phyloP scores from a whole-genome alignment of 2,329 filamentous ascomycete species.

The Neonectria faginata region DNA sequence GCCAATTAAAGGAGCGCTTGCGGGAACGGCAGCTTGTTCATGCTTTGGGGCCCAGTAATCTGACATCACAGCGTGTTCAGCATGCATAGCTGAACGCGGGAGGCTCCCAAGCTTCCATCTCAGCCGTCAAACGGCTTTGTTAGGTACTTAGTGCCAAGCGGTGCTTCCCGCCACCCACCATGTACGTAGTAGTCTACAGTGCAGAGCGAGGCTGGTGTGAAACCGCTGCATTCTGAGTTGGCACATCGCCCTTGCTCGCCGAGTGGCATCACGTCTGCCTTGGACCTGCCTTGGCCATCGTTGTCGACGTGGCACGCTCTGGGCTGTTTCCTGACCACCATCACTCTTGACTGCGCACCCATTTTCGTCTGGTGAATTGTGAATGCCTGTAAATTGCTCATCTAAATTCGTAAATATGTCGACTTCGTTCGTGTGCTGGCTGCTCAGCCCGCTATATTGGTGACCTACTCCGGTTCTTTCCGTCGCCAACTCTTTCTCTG shows the following conservation, averaged over 20 bases:
- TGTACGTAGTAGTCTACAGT: too few species aligned
- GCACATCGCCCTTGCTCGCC: constrained; percentile 12
- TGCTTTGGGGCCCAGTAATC: constrained; percentile 17
- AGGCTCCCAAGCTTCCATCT: neutral
- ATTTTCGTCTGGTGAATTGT: neutral
- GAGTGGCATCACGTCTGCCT: constrained; percentile 6
- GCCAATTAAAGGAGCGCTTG: constrained; percentile 22
- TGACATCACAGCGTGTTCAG: constrained; percentile 14
- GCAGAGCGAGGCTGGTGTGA: constrained; percentile 8
- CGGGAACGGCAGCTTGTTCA: constrained; percentile 16
- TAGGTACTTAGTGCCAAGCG: neutral
- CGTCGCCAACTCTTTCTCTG: neutral
- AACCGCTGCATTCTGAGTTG: constrained; percentile 23
- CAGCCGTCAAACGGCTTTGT: constrained; percentile 14
- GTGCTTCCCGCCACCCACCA: neutral
- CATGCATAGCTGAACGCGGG: neutral
- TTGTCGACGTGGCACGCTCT: constrained; percentile 27
- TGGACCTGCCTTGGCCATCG: constrained; percentile 6
- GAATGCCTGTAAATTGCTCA: constrained; percentile 6
- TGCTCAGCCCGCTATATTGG: neutral
- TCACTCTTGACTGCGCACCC: constrained; percentile 9
- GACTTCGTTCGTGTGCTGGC: neutral
- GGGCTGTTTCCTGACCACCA: constrained; percentile 19
- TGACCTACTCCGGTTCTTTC: neutral
- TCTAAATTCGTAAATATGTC: neutral